Evolutionary conservation across 305 asterid species (phyloP).

Genomic region (Solanum chacoense): DNA sequence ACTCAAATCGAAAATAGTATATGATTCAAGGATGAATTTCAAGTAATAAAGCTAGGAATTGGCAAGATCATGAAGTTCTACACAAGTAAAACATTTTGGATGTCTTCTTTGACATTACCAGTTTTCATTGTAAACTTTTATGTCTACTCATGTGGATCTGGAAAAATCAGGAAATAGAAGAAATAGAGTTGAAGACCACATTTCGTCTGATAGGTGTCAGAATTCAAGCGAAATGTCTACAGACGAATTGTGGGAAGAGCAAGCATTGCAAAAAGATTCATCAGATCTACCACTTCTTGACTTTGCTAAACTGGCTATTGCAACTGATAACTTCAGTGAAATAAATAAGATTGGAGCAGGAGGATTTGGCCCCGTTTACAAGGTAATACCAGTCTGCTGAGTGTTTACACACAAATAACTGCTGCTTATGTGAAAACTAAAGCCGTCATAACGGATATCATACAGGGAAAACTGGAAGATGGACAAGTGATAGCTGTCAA

Average conservation of each 20-base stretch:
- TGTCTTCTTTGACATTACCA: background rate
- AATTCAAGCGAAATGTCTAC: background rate
- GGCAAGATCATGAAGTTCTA: background rate
- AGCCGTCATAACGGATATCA: background rate
- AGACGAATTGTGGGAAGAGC: background rate
- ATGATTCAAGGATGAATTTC: background rate
- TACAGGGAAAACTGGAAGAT: background rate
- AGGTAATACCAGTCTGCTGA: constrained; percentile 1
- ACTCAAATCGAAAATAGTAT: background rate
- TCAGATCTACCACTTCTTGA: constrained; percentile 9
- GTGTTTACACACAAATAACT: background rate
- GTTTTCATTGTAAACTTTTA: background rate
- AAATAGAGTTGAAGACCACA: background rate
- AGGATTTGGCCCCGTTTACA: constrained; percentile 21
- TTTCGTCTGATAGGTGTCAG: background rate
- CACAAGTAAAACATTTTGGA: background rate
- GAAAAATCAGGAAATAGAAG: background rate
- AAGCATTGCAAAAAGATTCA: background rate
- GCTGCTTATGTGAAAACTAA: background rate
- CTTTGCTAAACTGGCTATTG: background rate
- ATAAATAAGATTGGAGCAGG: constrained; percentile 17
- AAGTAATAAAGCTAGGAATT: background rate
- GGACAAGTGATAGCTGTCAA: constrained; percentile 8
- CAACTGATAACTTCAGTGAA: constrained; percentile 12
- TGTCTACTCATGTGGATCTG: background rate